Evolutionary conservation across 208 protist genomes (phyloP).

Genomic region (Acanthamoeba castellanii): DNA sequence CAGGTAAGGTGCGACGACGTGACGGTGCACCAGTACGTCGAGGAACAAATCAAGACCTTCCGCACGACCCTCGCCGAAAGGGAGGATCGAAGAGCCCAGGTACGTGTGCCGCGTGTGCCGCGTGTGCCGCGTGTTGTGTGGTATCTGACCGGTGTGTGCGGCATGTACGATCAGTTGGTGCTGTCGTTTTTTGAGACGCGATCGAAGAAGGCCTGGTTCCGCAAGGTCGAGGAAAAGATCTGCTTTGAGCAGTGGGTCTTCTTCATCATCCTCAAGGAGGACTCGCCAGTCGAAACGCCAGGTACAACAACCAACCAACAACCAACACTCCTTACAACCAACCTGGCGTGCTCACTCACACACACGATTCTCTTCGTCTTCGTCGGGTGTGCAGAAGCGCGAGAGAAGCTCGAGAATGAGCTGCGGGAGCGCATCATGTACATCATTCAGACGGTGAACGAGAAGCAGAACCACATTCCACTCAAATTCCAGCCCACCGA

Average conservation of each 20-base stretch:
- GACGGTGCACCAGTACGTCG: slow-evolving; percentile 15
- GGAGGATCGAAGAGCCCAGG: background rate
- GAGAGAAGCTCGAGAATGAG: slow-evolving; percentile 25
- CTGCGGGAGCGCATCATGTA: slow-evolving; percentile 32
- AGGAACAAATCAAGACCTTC: slow-evolving; percentile 30
- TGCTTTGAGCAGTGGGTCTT: slow-evolving; percentile 71
- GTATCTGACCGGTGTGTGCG: too few relatives aligned
- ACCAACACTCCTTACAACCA: background rate
- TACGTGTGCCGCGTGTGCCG: background rate
- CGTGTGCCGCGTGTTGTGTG: background rate
- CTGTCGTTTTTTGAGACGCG: slow-evolving; percentile 57
- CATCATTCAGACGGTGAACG: slow-evolving; percentile 65
- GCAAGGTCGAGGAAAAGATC: slow-evolving; percentile 42
- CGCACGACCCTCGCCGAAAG: background rate
- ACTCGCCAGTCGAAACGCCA: background rate
- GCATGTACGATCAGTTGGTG: background rate
- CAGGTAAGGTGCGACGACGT: slow-evolving; percentile 61
- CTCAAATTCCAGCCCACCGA: slow-evolving; percentile 44
- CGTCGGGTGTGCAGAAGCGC: background rate
- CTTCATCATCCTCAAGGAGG: slow-evolving; percentile 29
- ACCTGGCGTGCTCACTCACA: background rate
- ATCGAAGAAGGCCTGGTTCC: slow-evolving; percentile 25
- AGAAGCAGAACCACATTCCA: slow-evolving; percentile 70
- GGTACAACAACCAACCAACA: too few relatives aligned
- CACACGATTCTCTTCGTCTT: background rate